phyloP scores from a whole-genome alignment of 1,139 yeast species.

The Candida frijolesensis region DNA sequence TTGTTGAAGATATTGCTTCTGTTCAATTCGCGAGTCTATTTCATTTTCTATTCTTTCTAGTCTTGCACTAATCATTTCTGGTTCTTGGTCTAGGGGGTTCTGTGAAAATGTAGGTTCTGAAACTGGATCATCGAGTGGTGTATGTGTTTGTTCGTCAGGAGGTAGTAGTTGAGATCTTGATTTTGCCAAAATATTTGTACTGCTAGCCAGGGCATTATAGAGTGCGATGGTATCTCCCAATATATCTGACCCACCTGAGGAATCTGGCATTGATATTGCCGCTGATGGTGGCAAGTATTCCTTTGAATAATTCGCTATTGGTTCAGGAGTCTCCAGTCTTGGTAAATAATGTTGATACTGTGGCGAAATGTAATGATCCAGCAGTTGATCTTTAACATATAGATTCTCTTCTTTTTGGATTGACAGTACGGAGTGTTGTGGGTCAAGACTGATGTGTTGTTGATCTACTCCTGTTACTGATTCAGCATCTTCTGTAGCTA shows the following conservation, averaged over 20 bases:
- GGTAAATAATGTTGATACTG: constrained; percentile 1
- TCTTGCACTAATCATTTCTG: constrained; percentile 15
- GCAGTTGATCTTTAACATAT: constrained; percentile 3
- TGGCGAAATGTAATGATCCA: constrained; percentile 4
- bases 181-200: background rate
- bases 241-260: constrained; percentile 5
- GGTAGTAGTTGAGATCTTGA: constrained; percentile 3
- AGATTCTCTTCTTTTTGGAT: constrained; percentile 6
- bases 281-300: constrained; percentile 3
- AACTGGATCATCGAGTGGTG: background rate
- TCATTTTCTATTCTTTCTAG: constrained; percentile 12
- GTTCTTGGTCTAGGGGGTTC: constrained; percentile 12
- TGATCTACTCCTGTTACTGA: constrained; percentile 16
- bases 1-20: background rate
- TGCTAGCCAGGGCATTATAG: constrained; percentile 6
- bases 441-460: constrained; percentile 11
- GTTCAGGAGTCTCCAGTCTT: background rate
- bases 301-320: background rate
- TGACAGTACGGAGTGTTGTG: constrained; percentile 1
- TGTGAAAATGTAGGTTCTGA: background rate
- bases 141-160: background rate
- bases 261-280: constrained; percentile 6
- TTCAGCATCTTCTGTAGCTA: constrained; percentile 13
- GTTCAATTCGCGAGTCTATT: constrained; percentile 6
- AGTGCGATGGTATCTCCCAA: constrained; percentile 8